phyloP scores from a whole-genome alignment of 2,329 filamentous ascomycete species.

The Chaetothyriales sp. region DNA sequence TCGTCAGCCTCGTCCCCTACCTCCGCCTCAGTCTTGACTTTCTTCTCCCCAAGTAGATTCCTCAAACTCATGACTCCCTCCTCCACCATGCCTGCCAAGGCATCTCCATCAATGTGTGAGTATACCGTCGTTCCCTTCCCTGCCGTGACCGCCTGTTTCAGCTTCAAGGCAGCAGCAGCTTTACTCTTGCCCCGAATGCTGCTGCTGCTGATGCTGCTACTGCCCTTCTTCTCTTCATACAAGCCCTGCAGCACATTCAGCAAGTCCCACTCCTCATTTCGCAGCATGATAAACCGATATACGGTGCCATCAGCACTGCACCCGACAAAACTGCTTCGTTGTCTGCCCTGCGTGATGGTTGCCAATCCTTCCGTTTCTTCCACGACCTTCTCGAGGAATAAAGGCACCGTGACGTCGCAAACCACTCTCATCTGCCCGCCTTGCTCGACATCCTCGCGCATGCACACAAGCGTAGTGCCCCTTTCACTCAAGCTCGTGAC shows the following conservation, averaged over 20 bases:
- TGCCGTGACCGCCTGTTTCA: background rate
- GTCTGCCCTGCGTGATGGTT: conserved; percentile 22
- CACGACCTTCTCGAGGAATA: conserved; percentile 8
- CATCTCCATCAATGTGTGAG: background rate
- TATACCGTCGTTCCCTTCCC: background rate
- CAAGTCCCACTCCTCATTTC: conserved; percentile 49
- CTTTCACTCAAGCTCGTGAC: conserved; percentile 6
- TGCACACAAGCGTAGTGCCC: conserved; percentile 3
- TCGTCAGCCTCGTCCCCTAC: conserved; percentile 3
- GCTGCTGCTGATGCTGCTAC: background rate
- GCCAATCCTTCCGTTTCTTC: background rate
- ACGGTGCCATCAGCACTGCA: conserved; percentile 56
- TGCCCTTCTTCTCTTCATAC: background rate
- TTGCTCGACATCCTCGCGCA: background rate
- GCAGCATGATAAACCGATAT: conserved; percentile 55
- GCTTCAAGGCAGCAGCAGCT: background rate
- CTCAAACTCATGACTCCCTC: background rate
- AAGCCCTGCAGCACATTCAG: conserved; percentile 63
- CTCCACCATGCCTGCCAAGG: background rate
- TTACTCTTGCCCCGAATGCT: background rate
- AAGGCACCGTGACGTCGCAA: conserved; percentile 13
- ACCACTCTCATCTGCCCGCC: conserved; percentile 5
- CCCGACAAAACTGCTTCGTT: conserved; percentile 41
- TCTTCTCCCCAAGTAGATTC: conserved; percentile 32
- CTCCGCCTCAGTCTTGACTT: conserved; percentile 8